These are phyloP conservation scores for Sphenostylis stenocarpa DNA, from an alignment of 306 rosid genomes.

Conservation along the genomic window DNA sequence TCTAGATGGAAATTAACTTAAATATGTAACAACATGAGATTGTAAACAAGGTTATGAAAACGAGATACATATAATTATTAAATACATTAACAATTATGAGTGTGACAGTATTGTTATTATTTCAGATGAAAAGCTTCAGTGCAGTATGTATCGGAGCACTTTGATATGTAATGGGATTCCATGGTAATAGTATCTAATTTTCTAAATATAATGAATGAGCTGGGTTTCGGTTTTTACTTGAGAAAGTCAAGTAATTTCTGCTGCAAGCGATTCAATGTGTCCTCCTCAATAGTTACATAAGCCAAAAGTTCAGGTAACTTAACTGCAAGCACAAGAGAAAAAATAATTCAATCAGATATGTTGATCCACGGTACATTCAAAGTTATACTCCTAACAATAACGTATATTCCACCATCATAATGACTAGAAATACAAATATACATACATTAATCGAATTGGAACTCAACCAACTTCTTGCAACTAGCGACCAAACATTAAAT, in stretches of 20 bases:
- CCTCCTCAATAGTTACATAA: constrained; percentile 91
- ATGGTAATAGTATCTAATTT: constrained; percentile 19
- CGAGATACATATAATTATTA: neutral
- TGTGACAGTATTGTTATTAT: neutral
- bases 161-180: neutral
- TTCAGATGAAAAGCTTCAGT: neutral
- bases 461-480: constrained; percentile 13
- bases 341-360: constrained; percentile 10
- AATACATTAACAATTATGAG: neutral
- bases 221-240: constrained; percentile 49
- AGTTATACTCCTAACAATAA: neutral
- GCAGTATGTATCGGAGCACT: constrained; percentile 12
- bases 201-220: neutral
- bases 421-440: constrained; percentile 3
- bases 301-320: constrained; percentile 93
- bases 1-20: neutral
- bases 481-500: constrained; percentile 3
- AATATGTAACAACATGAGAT: neutral
- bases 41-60: neutral
- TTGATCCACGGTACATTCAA: constrained; percentile 27
- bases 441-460: neutral
- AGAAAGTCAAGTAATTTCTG: constrained; percentile 76
- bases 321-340: constrained; percentile 67
- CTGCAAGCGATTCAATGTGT: constrained; percentile 70
- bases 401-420: neutral